Evolutionary conservation across 805 yeast genomes (phyloP), one percentile per base, ranked within the genome.

Genomic region (Teunomyces panamensis): DNA sequence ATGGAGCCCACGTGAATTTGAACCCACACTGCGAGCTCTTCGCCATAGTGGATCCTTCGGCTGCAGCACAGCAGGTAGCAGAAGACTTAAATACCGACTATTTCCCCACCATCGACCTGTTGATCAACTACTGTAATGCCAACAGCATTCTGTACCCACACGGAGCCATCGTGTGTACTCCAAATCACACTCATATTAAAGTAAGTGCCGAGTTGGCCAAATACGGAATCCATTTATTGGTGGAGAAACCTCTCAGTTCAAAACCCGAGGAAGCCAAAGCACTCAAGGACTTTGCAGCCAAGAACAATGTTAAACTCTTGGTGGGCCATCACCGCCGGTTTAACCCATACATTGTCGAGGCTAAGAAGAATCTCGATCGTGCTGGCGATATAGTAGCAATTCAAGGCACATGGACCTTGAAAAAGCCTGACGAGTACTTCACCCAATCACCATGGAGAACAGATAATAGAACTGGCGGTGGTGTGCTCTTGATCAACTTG

Each of bases 261-360:
- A 56, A 57, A 8, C 68, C 71, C 2, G 57, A 49, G 10, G 75
- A 69, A 27, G 70, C 73, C 39, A 54, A 63, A 45, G 62, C 67
- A 5, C 53, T 71, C 30, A 67, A 64, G 35, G 58, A 59, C 27
- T 63, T 52, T 48, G 62, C 68, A 39, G 55, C 52, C 24, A 30
- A 30, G 26, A 48, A 52, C 42, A 53, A 62, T 36, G 70, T 71
- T 11, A 58, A 63, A 42, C 58, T 71, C 9, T 58, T 72, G 46
- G 66, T 72, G 33, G 76, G 76, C 9, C 77, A 71, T 52, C 77
- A 71, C 51, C 59, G 77, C 28, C 54, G 77, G 13, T 72, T 71
- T 50, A 72, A 71, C 48, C 76, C 77, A 3, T 71, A 63, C 49
- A 69, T 72, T 20, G 60, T 70, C 0, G 65, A 67, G 24, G 64